A percentile compares a stretch with the other conserved stretches of the same genome.
phyloP scores from a whole-genome alignment of 2,329 filamentous ascomycete genomes.

The Dactylella cylindrospora region DNA sequence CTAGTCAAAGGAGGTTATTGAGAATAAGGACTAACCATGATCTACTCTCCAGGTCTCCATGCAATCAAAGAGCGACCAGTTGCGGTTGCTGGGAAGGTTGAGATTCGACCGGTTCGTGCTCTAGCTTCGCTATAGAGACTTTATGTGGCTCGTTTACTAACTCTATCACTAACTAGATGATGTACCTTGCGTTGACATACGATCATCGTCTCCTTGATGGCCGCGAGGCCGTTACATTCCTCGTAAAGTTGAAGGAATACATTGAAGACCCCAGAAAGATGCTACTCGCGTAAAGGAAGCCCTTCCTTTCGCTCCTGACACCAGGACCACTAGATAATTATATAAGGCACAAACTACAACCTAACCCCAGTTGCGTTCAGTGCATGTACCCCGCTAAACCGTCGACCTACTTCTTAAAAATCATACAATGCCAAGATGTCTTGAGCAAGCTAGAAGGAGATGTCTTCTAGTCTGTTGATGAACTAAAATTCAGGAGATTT shows the following conservation, averaged over 20 bases:
- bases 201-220: slow-evolving; percentile 95
- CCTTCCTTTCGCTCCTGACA: too few relatives aligned
- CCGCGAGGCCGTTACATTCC: slow-evolving; percentile 90
- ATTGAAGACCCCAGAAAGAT: slow-evolving; percentile 94
- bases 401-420: too few relatives aligned
- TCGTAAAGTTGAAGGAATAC: slow-evolving; percentile 96
- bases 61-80: slow-evolving; percentile 94
- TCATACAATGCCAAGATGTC: too few relatives aligned
- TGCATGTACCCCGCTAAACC: too few relatives aligned
- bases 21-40: slow-evolving; percentile 46
- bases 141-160: background rate
- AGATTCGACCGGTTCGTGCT: slow-evolving; percentile 72
- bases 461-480: too few relatives aligned
- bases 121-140: background rate
- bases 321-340: too few relatives aligned
- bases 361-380: too few relatives aligned
- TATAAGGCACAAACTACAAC: too few relatives aligned
- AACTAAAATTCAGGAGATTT: too few relatives aligned
- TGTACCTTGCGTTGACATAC: slow-evolving; percentile 97
- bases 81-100: slow-evolving; percentile 87
- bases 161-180: slow-evolving; percentile 64
- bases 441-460: too few relatives aligned
- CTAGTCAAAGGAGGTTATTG: too few relatives aligned
- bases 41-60: slow-evolving; percentile 66
- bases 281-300: slow-evolving; percentile 61